These are phyloP conservation scores for Quercus dentata DNA, from an alignment of 306 rosid genomes.

Conservation along the genomic window DNA sequence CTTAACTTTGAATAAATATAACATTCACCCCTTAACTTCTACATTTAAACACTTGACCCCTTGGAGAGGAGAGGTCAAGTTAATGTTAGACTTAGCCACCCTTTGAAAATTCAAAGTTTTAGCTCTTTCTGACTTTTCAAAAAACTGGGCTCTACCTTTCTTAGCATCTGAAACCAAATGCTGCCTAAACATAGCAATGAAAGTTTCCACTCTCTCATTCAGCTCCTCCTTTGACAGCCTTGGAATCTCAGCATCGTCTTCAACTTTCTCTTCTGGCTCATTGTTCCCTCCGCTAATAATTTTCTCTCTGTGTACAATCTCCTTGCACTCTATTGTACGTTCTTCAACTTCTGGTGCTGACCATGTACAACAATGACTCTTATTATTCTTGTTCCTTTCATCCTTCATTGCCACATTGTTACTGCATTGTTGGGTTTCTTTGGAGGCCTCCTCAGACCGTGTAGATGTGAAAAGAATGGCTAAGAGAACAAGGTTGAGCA, in stretches of 20 bases:
- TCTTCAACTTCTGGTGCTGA: slow-evolving; percentile 34
- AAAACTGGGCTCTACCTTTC: slow-evolving; percentile 10
- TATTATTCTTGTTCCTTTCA: slow-evolving; percentile 22
- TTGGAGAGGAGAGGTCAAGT: slow-evolving; percentile 15
- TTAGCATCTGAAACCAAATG: slow-evolving; percentile 81
- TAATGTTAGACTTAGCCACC: slow-evolving; percentile 6
- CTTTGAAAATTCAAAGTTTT: slow-evolving; percentile 22
- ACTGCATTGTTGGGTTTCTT: slow-evolving; percentile 5
- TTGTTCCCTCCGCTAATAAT: neutral
- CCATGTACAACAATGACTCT: neutral
- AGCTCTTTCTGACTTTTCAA: slow-evolving; percentile 11
- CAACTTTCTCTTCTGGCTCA: slow-evolving; percentile 28
- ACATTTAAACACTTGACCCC: slow-evolving; percentile 33
- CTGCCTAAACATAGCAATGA: slow-evolving; percentile 84
- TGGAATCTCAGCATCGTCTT: slow-evolving; percentile 19
- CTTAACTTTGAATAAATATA: slow-evolving; percentile 6
- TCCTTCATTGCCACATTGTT: slow-evolving; percentile 18
- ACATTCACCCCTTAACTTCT: slow-evolving; percentile 26
- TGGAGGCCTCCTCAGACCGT: slow-evolving; percentile 17
- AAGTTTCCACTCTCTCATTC: slow-evolving; percentile 92
- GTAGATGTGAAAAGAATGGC: slow-evolving; percentile 76
- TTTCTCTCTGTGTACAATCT: slow-evolving; percentile 17
- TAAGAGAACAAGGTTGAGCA: slow-evolving; percentile 67
- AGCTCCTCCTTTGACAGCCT: slow-evolving; percentile 76
- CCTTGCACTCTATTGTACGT: slow-evolving; percentile 14